Percentiles rank a stretch among this genome's conserved stretches.
phyloP scores from a whole-genome alignment of 2,329 filamentous ascomycete genomes.

The Pseudophaeomoniella oleicola region DNA sequence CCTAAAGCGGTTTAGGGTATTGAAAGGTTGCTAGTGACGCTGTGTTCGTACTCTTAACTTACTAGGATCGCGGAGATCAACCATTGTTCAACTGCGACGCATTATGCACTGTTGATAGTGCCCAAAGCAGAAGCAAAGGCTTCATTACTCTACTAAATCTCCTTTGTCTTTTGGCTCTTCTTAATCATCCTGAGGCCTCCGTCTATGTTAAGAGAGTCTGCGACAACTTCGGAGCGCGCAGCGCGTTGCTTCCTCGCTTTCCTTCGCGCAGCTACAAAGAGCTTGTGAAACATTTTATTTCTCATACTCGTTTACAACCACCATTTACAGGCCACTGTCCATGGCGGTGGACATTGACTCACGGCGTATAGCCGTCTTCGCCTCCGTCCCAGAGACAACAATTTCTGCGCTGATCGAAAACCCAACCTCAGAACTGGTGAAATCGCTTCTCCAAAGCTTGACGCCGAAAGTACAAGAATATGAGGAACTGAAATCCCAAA shows the following conservation, averaged over 20 bases:
- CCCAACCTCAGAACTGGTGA: constrained; percentile 64
- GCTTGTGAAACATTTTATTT: constrained; percentile 2
- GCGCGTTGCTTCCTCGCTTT: not conserved
- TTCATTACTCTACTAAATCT: not conserved
- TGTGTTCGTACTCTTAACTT: no score
- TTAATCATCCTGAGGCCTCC: not conserved
- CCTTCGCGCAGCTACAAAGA: not conserved
- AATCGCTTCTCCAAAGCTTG: constrained; percentile 58
- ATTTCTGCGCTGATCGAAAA: constrained; percentile 39
- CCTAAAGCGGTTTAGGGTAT: not conserved
- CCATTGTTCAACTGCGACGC: no score
- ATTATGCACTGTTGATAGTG: not conserved
- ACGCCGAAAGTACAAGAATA: constrained; percentile 67
- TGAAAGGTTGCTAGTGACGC: not conserved
- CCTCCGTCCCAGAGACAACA: constrained; percentile 40
- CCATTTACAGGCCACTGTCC: no score
- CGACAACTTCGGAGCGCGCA: not conserved
- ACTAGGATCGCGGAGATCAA: no score
- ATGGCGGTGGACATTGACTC: constrained; percentile 47
- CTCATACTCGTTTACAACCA: constrained; percentile 2
- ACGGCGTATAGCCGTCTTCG: constrained; percentile 44
- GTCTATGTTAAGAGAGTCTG: not conserved
- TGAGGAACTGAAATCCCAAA: constrained; percentile 71
- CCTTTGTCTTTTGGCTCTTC: not conserved
- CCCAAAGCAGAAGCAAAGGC: not conserved